Percentiles rank a stretch among this genome's conserved stretches.
Evolutionary conservation across 371 early-diverging fungal species (phyloP).

Genomic region (Mycotypha africana): DNA sequence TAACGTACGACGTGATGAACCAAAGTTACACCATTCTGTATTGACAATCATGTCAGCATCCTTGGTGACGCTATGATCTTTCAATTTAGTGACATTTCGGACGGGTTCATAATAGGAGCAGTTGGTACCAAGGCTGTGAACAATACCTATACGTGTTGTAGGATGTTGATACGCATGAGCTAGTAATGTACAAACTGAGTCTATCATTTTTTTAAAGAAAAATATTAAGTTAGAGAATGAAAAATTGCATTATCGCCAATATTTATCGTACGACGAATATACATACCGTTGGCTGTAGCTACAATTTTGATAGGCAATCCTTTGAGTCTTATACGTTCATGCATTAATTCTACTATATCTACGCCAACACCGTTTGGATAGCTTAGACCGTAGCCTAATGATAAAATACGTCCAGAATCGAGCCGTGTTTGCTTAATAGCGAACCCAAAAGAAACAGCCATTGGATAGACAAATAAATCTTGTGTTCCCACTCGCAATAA

Average conservation of each 20-base stretch:
- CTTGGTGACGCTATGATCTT: conserved; percentile 19
- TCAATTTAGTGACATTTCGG: conserved; percentile 65
- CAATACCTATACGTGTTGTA: conserved; percentile 84
- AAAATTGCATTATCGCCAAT: not conserved
- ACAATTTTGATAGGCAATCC: conserved; percentile 40
- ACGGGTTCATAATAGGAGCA: conserved; percentile 77
- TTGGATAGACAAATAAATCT: conserved; percentile 15
- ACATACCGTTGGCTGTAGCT: conserved; percentile 43
- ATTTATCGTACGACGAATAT: not conserved
- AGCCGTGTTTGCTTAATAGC: conserved; percentile 40
- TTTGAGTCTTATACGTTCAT: conserved; percentile 29
- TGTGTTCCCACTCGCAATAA: conserved; percentile 24
- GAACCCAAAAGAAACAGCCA: conserved; percentile 43
- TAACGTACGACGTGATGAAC: conserved; percentile 49
- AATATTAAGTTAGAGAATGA: too few species aligned
- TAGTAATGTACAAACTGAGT: conserved; percentile 89
- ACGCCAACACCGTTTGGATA: conserved; percentile 37
- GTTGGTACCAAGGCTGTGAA: conserved; percentile 94
- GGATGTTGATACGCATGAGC: conserved; percentile 85
- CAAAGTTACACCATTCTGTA: conserved; percentile 84
- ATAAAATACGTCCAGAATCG: conserved; percentile 32
- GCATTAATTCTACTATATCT: conserved; percentile 37
- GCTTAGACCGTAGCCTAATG: conserved; percentile 40
- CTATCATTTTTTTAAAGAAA: too few species aligned
- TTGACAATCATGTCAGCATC: conserved; percentile 80